Evolutionary conservation across 768 basidiomycete species (phyloP), one percentile per base, ranked within the genome.

Genomic region (Megacollybia marginata): DNA sequence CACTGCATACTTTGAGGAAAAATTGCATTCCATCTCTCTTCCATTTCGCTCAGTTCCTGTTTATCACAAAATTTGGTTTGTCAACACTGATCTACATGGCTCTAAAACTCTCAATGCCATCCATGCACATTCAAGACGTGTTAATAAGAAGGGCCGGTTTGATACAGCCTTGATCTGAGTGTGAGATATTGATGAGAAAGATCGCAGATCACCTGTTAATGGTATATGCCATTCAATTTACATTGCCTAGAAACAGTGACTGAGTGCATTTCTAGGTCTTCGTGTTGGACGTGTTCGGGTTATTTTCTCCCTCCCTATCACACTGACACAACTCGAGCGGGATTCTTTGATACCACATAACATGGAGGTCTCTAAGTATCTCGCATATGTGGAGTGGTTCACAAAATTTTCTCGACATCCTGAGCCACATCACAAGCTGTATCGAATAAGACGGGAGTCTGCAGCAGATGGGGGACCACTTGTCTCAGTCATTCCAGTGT

Each of bases 31-130:
- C 23, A 11, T 62, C 12, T 40, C 44, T 23, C 48, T 68, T 5
- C 57, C 52, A 15, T 65, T 67, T 44, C 31, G 32, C 2, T 42
- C 52, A 2, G 40, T 73, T 13, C 52, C 58, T 1, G 62, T 67
- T 9, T 73, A 54, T 47, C 62, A 71, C 54, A 57, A 54, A 16
- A 57, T 67, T 33, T 67, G 66, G 53, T 65, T 64, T 49, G 44
- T 50, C 32, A 46, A 54, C n/a, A 45, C 9, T 9, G 10, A 36
- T 46, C 38, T 36, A 51, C 11, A 31, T 32, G 51, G 31, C 32
- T 15, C 1, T 48, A 34, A 56, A 15, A 51, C 48, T 0, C 42
- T 61, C 9, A 68, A 71, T 49, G 47, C 59, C 15, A 54, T 68
- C 8, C 66, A 73, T 55, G 59, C 53, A 5, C 44, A 62, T n/a